Conservation (phyloP, 371 early-diverging fungal species). For the Actinomortierella wolfii region DNA sequence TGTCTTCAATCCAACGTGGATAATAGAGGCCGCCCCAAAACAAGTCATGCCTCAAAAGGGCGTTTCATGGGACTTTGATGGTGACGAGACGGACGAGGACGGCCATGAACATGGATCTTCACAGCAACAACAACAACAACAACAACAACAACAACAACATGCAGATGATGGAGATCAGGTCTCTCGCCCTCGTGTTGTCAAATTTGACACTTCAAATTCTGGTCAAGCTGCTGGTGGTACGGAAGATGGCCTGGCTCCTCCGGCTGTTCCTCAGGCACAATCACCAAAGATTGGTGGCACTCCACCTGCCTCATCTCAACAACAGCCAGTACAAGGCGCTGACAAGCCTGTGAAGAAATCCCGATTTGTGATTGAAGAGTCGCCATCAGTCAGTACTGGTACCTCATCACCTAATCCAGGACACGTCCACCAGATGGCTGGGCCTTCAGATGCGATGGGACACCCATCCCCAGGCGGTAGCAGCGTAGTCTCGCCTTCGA, state of each 20-base stretch:
- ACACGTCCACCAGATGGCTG: no score
- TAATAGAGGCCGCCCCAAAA: conserved; percentile 41
- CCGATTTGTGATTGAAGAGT: conserved; percentile 59
- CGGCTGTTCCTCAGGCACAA: neutral
- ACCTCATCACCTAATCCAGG: neutral
- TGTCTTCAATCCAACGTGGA: no score
- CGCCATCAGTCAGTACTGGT: neutral
- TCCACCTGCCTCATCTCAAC: neutral
- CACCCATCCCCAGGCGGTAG: neutral
- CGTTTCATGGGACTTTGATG: conserved; percentile 59
- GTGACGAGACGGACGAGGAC: conserved; percentile 11
- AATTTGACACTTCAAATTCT: conserved; percentile 16
- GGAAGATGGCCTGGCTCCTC: neutral
- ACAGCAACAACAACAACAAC: neutral
- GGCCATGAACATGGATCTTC: neutral
- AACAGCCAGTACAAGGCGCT: conserved; percentile 3
- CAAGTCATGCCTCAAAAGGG: conserved; percentile 40
- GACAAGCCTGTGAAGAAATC: conserved; percentile 48
- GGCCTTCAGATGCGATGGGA: neutral
- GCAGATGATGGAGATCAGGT: conserved; percentile 2
- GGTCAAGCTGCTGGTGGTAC: conserved; percentile 10
- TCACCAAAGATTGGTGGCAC: conserved; percentile 1
- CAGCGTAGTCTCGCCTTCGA: neutral
- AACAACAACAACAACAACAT: neutral
- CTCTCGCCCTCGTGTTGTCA: conserved; percentile 28